phyloP scores from a whole-genome alignment of 345 rosid genomes.

The Populus euphratica region DNA sequence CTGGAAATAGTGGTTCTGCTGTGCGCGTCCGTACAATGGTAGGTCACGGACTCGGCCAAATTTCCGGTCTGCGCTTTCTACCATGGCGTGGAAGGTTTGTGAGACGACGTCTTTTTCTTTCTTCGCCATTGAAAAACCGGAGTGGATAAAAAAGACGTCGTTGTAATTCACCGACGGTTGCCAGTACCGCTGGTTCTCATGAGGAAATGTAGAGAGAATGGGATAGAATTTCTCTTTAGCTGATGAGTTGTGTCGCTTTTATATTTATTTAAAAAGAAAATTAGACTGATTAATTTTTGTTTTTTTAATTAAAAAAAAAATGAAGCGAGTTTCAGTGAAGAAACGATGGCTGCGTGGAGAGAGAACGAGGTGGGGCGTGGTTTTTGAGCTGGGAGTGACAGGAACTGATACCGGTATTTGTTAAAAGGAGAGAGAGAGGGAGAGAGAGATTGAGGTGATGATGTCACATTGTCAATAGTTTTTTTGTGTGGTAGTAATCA shows the following conservation, averaged over 20 bases:
- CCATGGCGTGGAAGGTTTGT: conserved; percentile 61
- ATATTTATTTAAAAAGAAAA: conserved; percentile 2
- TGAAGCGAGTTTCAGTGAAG: background rate
- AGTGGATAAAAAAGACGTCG: background rate
- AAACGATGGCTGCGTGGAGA: conserved; percentile 15
- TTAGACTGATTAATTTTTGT: background rate
- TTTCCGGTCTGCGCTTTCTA: conserved; percentile 90
- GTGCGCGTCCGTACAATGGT: conserved; percentile 51
- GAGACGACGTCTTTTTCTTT: conserved; percentile 41
- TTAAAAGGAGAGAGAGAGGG: background rate
- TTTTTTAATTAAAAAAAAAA: background rate
- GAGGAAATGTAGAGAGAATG: conserved; percentile 7
- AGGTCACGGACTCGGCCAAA: conserved; percentile 83
- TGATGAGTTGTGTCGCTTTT: conserved; percentile 21
- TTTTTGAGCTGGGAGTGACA: background rate
- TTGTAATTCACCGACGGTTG: background rate
- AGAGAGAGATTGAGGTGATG: background rate
- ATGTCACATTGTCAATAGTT: background rate
- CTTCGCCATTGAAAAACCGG: conserved; percentile 26
- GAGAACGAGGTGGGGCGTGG: background rate
- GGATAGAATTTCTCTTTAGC: conserved; percentile 1
- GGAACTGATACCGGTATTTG: background rate
- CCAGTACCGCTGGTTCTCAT: conserved; percentile 14
- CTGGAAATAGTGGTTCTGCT: conserved; percentile 54
- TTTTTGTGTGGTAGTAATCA: background rate